phyloP scores from a whole-genome alignment of 1,284 basidiomycete species.

The Ustilago trichophora region DNA sequence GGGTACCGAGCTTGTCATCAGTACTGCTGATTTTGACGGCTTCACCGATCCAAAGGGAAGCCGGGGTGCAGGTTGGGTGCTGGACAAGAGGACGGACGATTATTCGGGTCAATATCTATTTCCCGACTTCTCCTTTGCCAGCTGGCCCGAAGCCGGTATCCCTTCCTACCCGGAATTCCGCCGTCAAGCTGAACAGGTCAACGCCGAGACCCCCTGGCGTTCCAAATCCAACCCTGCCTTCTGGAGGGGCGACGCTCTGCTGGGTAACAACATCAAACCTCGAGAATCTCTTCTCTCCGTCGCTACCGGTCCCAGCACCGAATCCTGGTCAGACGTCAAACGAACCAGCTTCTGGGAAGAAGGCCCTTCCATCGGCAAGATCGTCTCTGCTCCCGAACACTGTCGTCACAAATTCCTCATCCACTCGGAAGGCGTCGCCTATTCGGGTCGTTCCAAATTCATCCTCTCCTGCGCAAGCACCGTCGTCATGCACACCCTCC shows the following conservation, averaged over 20 bases:
- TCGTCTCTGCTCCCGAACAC: constrained; percentile 36
- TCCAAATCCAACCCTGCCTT: constrained; percentile 35
- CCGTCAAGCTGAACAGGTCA: constrained; percentile 14
- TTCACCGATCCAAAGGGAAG: constrained; percentile 12
- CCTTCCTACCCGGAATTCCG: constrained; percentile 44
- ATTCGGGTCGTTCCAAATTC: constrained; percentile 49
- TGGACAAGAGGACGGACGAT: constrained; percentile 30
- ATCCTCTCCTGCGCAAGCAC: constrained; percentile 40
- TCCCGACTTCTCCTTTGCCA: constrained; percentile 51
- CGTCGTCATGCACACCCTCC: constrained; percentile 40
- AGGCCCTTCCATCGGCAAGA: constrained; percentile 18
- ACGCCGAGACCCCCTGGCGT: constrained; percentile 31
- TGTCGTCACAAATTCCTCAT: constrained; percentile 51
- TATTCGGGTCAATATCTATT: constrained; percentile 28
- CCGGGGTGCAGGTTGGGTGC: constrained; percentile 40
- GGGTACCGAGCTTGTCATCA: constrained; percentile 32
- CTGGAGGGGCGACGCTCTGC: constrained; percentile 35
- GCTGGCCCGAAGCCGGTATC: constrained; percentile 52
- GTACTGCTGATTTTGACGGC: constrained; percentile 42
- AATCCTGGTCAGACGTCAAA: constrained; percentile 44
- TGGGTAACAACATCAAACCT: constrained; percentile 15
- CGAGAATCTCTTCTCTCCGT: constrained; percentile 20
- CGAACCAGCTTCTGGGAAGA: constrained; percentile 46
- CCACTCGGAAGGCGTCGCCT: constrained; percentile 55
- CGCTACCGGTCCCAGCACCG: constrained; percentile 18